These are phyloP conservation scores for Neurospora africana DNA, from an alignment of 495 filamentous ascomycete genomes.

Conservation along the genomic window DNA sequence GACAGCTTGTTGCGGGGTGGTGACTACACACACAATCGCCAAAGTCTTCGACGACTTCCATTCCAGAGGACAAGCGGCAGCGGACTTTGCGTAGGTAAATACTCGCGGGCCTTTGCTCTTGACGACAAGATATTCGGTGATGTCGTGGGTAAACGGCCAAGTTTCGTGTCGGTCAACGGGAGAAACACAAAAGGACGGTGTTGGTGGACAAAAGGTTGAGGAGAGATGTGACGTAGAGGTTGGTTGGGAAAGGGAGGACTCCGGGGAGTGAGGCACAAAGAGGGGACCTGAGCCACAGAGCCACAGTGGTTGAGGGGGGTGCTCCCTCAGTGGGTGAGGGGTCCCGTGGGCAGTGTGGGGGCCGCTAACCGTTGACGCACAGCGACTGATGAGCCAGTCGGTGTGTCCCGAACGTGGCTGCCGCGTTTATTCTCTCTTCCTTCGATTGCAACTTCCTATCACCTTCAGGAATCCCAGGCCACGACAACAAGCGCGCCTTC, in stretches of 20 bases:
- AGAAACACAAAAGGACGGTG: background rate
- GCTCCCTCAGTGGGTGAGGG: background rate
- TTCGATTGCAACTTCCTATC: background rate
- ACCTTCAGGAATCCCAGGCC: background rate
- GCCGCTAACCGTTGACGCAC: background rate
- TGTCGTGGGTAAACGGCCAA: background rate
- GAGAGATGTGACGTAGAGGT: background rate
- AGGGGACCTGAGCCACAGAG: background rate
- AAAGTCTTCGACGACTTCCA: background rate
- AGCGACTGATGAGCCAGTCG: background rate
- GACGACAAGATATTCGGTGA: background rate
- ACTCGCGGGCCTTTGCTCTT: background rate
- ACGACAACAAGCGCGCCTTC: background rate
- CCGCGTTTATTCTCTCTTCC: background rate
- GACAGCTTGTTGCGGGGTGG: background rate
- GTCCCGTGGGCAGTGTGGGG: background rate
- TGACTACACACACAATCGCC: background rate
- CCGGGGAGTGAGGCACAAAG: background rate
- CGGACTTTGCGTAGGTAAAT: background rate
- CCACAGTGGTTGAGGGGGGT: background rate
- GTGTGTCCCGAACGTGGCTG: background rate
- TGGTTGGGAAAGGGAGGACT: background rate
- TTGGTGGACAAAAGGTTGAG: background rate
- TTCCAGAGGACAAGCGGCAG: background rate
- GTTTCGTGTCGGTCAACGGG: background rate